A percentile compares a stretch with the other conserved stretches of the same genome.
Evolutionary conservation across 1,284 basidiomycete genomes (phyloP).

Genomic region (Malassezia globosa): DNA sequence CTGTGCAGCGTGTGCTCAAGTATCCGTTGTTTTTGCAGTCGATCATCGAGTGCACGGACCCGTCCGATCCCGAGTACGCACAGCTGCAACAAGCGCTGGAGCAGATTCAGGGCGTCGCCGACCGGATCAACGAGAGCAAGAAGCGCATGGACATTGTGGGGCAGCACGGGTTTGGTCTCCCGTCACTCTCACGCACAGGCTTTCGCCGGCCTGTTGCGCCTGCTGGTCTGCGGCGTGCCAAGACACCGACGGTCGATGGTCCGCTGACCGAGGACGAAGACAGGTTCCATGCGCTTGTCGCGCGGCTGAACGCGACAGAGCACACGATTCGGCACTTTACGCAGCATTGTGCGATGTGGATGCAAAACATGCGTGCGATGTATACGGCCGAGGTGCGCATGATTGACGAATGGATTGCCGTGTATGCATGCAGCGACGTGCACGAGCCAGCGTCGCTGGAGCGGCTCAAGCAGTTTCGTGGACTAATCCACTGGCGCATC

Average conservation of each 20-base stretch:
- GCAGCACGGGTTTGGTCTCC: constrained; percentile 18
- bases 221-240: constrained; percentile 24
- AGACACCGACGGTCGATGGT: constrained; percentile 27
- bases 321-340: constrained; percentile 20
- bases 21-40: constrained; percentile 74
- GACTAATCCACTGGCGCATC: constrained; percentile 18
- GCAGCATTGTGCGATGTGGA: constrained; percentile 25
- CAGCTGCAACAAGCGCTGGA: constrained; percentile 58
- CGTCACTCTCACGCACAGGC: background rate
- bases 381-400: constrained; percentile 24
- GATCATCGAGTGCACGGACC: constrained; percentile 58
- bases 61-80: constrained; percentile 62
- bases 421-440: constrained; percentile 14
- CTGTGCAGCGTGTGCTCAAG: constrained; percentile 53
- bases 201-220: constrained; percentile 24
- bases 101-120: constrained; percentile 65
- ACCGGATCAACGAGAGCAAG: constrained; percentile 74
- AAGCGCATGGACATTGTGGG: constrained; percentile 63
- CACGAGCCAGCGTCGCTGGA: constrained; percentile 12
- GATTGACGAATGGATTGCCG: constrained; percentile 24
- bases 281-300: constrained; percentile 21
- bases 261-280: constrained; percentile 21
- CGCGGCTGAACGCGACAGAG: constrained; percentile 23
- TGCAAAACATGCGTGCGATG: constrained; percentile 17
- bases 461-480: constrained; percentile 19